Percentiles rank a stretch among this genome's conserved stretches.
phyloP scores from a whole-genome alignment of 2,329 filamentous ascomycete genomes.

The Thermoascus crustaceus region DNA sequence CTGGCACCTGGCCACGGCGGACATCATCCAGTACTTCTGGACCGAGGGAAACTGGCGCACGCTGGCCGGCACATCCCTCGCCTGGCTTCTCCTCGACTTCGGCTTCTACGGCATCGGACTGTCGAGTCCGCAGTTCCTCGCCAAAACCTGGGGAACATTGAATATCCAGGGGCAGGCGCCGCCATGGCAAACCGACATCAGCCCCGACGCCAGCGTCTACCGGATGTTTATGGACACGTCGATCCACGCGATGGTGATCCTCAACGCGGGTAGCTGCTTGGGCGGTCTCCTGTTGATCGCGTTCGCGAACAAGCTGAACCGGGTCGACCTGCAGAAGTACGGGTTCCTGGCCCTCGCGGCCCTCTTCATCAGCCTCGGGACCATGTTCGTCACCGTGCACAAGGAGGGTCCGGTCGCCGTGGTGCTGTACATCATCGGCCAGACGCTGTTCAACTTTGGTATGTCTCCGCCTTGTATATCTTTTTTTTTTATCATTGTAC shows the following conservation, averaged over 20 bases:
- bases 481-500: not conserved
- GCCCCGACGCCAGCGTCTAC: conserved; percentile 35
- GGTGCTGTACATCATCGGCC: conserved; percentile 37
- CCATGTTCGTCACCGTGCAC: conserved; percentile 34
- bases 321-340: conserved; percentile 37
- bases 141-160: conserved; percentile 33
- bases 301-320: conserved; percentile 32
- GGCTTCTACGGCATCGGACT: conserved; percentile 51
- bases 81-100: conserved; percentile 51
- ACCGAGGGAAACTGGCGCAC: conserved; percentile 36
- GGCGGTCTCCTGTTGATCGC: conserved; percentile 36
- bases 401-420: conserved; percentile 29
- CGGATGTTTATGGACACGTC: conserved; percentile 33
- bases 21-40: conserved; percentile 37
- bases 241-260: conserved; percentile 30
- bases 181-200: conserved; percentile 28
- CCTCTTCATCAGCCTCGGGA: conserved; percentile 37
- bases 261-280: conserved; percentile 36
- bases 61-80: conserved; percentile 39
- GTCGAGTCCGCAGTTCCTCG: conserved; percentile 34
- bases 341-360: conserved; percentile 36
- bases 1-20: conserved; percentile 30
- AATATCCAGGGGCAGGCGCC: conserved; percentile 21
- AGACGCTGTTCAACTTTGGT: conserved; percentile 43
- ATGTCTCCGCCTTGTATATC: conserved; percentile 11